Evolutionary conservation across 192 early-diverging fungal species (phyloP).

Genomic region (Entomortierella parvispora): DNA sequence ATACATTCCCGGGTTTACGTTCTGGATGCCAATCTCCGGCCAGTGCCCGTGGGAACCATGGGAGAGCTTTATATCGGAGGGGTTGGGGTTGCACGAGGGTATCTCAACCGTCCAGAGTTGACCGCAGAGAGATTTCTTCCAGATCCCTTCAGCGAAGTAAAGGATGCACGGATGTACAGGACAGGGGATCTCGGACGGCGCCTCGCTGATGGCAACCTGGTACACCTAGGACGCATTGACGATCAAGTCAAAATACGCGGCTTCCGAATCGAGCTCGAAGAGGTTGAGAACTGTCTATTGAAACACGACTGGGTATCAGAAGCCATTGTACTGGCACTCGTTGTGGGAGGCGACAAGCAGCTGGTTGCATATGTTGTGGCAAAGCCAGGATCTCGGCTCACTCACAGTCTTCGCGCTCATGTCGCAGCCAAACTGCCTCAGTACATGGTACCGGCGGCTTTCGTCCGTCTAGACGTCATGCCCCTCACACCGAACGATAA

Average conservation of each 20-base stretch:
- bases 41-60: constrained; percentile 41
- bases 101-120: constrained; percentile 49
- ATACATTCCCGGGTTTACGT: constrained; percentile 29
- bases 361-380: constrained; percentile 67
- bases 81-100: constrained; percentile 48
- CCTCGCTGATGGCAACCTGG: constrained; percentile 39
- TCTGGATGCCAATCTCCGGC: constrained; percentile 19
- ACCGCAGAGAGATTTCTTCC: constrained; percentile 40
- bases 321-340: constrained; percentile 32
- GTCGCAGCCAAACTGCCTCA: not conserved
- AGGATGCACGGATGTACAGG: constrained; percentile 34
- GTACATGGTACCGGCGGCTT: constrained; percentile 8
- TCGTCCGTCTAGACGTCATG: constrained; percentile 4
- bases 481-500: constrained; percentile 25
- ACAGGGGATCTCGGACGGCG: constrained; percentile 41
- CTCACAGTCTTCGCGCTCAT: too few relatives aligned
- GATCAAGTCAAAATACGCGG: constrained; percentile 60
- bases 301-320: constrained; percentile 17
- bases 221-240: constrained; percentile 46
- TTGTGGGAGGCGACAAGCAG: constrained; percentile 59
- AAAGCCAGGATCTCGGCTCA: too few relatives aligned
- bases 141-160: constrained; percentile 42
- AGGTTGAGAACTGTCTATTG: constrained; percentile 32
- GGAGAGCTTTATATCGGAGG: constrained; percentile 56
- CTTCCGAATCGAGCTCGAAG: constrained; percentile 48